Base-by-base conservation (phyloP, 805 yeast genomes). In the Cyberlindnera suaveolens region DNA sequence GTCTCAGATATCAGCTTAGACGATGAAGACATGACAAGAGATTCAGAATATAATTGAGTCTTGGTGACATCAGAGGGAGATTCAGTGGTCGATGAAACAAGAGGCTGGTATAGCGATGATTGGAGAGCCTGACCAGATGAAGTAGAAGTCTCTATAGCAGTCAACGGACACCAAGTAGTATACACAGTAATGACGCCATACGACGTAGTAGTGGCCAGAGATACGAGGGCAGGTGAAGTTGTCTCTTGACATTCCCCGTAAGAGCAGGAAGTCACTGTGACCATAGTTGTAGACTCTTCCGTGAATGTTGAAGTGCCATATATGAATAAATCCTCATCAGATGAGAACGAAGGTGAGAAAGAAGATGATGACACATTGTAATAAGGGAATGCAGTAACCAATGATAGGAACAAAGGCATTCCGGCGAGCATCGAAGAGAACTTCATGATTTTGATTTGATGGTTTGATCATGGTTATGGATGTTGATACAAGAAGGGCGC, bases 101-200 rank as follows among this genome's bases (percentile, higher is more conserved):
- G 4, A 54, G 23, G 20, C 39, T 30, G 51, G 37, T 40, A 61
- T 56, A 18, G 48, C 45, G 35, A 53, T 44, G 42, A 56, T 44
- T 41, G 60, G 10, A 31, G 33, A 31, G 15, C 15, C 16, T 6
- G 33, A 29, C 31, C 34, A 14, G 29, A 35, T 5, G 17, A 8
- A 26, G 37, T 15, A 16, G 32, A 13, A 16, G 42, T 42, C 36
- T 31, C 34, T 19, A 31, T 20, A 16, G 34, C 20, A 10, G 50
- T 49, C 27, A 62, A 45, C 34, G 72, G 72, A 51, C 69, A 64
- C 61, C 64, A 65, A 11, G 71, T 66, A 26, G 67, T 61, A 45
- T 57, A 63, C 8, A 37, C 43, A 9, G 66, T 58, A 16, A 47
- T 48, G 8, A 52, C 48, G 16, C 66, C 65, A 35, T 31, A 6